Conservation (phyloP, 1,139 yeast species). For the Protomyces inundatus region DNA sequence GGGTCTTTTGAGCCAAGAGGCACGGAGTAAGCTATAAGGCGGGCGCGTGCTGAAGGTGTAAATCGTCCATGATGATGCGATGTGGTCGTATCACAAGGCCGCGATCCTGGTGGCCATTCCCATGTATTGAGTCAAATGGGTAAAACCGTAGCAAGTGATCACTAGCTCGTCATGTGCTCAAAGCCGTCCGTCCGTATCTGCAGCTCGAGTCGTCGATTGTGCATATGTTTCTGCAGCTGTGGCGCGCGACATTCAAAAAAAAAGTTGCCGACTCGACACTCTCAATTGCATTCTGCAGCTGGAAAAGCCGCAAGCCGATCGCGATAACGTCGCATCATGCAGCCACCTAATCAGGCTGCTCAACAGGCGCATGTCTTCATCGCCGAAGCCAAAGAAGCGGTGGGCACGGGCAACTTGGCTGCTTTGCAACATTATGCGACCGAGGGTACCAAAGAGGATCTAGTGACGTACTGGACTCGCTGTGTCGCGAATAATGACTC, state of each 20-base stretch:
- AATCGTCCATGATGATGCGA: too few relatives aligned
- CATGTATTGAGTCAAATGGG: too few relatives aligned
- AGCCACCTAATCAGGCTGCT: background rate
- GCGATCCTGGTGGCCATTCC: too few relatives aligned
- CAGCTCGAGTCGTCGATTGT: too few relatives aligned
- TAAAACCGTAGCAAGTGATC: too few relatives aligned
- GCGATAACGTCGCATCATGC: background rate
- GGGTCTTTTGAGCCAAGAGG: background rate
- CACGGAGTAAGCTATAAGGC: background rate
- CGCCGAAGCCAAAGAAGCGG: background rate
- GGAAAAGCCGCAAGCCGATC: too few relatives aligned
- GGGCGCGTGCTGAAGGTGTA: too few relatives aligned
- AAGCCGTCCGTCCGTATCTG: too few relatives aligned
- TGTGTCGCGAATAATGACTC: slow-evolving; percentile 2
- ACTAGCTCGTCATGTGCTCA: too few relatives aligned
- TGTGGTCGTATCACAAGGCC: too few relatives aligned
- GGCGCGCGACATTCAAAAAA: background rate
- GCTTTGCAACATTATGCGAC: background rate
- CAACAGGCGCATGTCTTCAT: background rate
- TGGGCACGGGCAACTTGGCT: background rate
- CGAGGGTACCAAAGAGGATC: background rate
- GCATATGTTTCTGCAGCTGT: background rate
- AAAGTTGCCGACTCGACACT: background rate
- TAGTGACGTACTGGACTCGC: background rate
- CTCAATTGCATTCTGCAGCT: too few relatives aligned